Base-by-base conservation (phyloP, 1,284 basidiomycete species). In the Ganoderma lingzhi region DNA sequence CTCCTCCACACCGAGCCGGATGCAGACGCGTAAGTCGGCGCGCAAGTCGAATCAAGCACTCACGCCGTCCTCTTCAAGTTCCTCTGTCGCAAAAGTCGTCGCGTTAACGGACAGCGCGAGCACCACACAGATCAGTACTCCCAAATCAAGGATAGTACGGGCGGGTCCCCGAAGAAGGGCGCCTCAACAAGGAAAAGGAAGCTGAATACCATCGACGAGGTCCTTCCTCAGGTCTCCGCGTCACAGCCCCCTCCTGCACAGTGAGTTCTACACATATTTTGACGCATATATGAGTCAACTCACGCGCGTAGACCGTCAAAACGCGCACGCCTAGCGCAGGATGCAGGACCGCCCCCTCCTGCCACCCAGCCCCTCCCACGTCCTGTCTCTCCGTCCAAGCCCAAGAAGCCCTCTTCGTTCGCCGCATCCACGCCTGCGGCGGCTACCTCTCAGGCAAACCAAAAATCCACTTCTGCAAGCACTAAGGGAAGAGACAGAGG, bases 291-390 rank as follows among this genome's bases (percentile, higher is more conserved):
- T 59, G 19, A 19, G n/a, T 3, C 37, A 14, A n/a, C 39, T 32
- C 32, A 45, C 9, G 12, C 8, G 9, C 12, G 12, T 15, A 71
- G 70, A 23, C 59, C 66, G 4, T 17, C 66, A 5, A 71, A 71
- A 62, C 70, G 67, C n/a, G 62, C 66, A 8, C 64, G 64, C 30
- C 56, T 37, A 35, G n/a, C 9, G 12, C 63, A 67, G n/a, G 59
- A 55, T 17, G 37, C 35, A 6, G 56, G 19, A 5, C 41, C 59
- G 8, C 53, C 66, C 5, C 65, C 65, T 19, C 53, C 69, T 10
- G 69, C 69, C 9, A 62, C 66, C 2, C 66, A 70, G 17, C 69
- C 69, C 5, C 60, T 45, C 19, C 69, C 66, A 3, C 41, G 51
- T 44, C 53, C 51, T 45, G 55, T 45, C 35, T 64, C 30, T 12